Conservation (phyloP, 2,329 filamentous ascomycete species). For the Colletotrichum cordylinicola region DNA sequence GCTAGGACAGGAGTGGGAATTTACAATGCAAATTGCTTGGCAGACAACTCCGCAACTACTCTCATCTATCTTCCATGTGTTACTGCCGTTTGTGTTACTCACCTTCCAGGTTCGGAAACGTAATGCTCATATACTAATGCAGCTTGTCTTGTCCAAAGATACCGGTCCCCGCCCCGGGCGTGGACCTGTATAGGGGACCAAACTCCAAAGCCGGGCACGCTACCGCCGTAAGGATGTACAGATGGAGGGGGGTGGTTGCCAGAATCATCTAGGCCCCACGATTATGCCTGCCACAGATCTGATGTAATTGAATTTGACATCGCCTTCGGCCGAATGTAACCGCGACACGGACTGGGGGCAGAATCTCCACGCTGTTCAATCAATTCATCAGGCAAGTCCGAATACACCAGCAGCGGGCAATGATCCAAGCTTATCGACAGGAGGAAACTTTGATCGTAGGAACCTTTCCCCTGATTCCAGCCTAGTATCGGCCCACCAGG, state of each 20-base stretch:
- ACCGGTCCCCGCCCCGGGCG: too few species aligned
- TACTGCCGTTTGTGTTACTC: background rate
- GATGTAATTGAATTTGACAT: background rate
- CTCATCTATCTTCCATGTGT: background rate
- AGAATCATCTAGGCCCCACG: too few species aligned
- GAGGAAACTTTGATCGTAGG: background rate
- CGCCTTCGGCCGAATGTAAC: background rate
- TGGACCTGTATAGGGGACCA: too few species aligned
- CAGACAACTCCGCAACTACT: background rate
- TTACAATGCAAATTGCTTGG: background rate
- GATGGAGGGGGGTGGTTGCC: background rate
- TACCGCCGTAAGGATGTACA: background rate
- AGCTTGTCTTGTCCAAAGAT: too few species aligned
- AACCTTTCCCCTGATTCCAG: background rate
- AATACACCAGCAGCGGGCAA: fast-evolving
- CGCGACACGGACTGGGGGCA: background rate
- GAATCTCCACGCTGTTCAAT: background rate
- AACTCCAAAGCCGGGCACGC: too few species aligned
- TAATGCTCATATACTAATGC: too few species aligned
- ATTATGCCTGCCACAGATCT: background rate
- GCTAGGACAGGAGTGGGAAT: background rate
- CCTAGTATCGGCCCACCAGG: background rate
- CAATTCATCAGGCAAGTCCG: background rate
- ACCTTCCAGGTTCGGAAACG: too few species aligned
- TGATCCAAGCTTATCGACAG: background rate